Evolutionary conservation across 2,329 filamentous ascomycete genomes (phyloP).

Genomic region (Ascosphaera acerosa): DNA sequence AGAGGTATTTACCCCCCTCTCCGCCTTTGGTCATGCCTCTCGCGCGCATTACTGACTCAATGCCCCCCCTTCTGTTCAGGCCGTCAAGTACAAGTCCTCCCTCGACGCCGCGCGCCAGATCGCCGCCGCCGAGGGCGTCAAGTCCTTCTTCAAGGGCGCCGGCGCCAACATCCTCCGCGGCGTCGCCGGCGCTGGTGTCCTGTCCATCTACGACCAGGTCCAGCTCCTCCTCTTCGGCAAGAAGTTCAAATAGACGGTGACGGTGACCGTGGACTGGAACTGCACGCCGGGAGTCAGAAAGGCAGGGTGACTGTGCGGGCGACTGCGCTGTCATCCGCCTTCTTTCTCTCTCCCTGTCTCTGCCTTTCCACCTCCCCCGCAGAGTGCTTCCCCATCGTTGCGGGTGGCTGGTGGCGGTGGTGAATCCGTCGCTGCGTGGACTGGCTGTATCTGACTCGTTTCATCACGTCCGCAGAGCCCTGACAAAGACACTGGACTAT

Average conservation of each 20-base stretch:
- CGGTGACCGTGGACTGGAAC: constrained; percentile 7
- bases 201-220: constrained; percentile 99
- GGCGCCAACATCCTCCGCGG: constrained; percentile 99
- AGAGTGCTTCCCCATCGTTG: too few species aligned
- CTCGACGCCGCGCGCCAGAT: constrained; percentile 92
- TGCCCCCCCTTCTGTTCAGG: constrained; percentile 30
- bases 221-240: constrained; percentile 99
- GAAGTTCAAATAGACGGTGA: constrained; percentile 75
- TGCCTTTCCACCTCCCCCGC: constrained; percentile 4
- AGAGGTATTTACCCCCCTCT: constrained; percentile 28
- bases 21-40: too few species aligned
- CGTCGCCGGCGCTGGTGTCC: constrained; percentile 99
- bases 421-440: too few species aligned
- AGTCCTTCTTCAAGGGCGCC: constrained; percentile 99
- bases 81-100: constrained; percentile 99
- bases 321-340: too few species aligned
- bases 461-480: constrained; percentile 30
- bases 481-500: constrained; percentile 75
- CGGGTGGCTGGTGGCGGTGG: too few species aligned
- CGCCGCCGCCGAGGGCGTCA: constrained; percentile 84
- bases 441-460: too few species aligned
- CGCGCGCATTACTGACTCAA: constrained; percentile 3
- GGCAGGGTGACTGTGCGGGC: constrained; percentile 13
- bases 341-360: too few species aligned
- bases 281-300: constrained; percentile 9